phyloP scores from a whole-genome alignment of 148 eudicot genomes.

The Gaultheria prostrata region DNA sequence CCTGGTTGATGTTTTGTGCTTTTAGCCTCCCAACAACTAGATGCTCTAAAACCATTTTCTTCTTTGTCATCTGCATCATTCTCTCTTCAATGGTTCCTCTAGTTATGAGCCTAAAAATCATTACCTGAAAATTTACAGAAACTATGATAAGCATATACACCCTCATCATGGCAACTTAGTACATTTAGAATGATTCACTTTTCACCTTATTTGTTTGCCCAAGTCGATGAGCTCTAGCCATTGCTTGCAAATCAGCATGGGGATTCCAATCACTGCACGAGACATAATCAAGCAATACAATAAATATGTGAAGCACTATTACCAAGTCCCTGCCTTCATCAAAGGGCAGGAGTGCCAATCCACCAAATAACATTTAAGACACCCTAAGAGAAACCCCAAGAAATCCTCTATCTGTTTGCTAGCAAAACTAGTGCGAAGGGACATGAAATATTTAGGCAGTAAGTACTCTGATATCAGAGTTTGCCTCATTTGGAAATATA shows the following conservation, averaged over 20 bases:
- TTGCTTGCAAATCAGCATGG: conserved; percentile 98
- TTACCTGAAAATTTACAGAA: conserved; percentile 53
- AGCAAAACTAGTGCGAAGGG: background rate
- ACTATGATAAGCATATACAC: background rate
- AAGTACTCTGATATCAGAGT: background rate
- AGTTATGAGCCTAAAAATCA: conserved; percentile 90
- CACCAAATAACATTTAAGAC: background rate
- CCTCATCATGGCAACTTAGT: background rate
- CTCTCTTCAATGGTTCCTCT: conserved; percentile 98
- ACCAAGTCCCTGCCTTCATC: background rate
- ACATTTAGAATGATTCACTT: background rate
- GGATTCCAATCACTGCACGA: conserved; percentile 96
- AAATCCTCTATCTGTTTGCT: background rate
- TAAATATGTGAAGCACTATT: background rate
- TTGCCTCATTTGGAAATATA: background rate
- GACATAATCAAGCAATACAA: background rate
- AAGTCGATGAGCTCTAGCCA: conserved; percentile 99
- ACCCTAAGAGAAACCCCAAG: background rate
- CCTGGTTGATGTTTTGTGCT: conserved; percentile 95
- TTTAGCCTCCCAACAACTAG: conserved; percentile 96
- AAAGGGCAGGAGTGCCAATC: background rate
- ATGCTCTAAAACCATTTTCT: conserved; percentile 98
- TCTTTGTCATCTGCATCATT: conserved; percentile 99
- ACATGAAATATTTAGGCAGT: background rate
- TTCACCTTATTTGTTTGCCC: conserved; percentile 96